Conservation (phyloP, 2,329 filamentous ascomycete genomes). For the Pseudocercospora fuligena region DNA sequence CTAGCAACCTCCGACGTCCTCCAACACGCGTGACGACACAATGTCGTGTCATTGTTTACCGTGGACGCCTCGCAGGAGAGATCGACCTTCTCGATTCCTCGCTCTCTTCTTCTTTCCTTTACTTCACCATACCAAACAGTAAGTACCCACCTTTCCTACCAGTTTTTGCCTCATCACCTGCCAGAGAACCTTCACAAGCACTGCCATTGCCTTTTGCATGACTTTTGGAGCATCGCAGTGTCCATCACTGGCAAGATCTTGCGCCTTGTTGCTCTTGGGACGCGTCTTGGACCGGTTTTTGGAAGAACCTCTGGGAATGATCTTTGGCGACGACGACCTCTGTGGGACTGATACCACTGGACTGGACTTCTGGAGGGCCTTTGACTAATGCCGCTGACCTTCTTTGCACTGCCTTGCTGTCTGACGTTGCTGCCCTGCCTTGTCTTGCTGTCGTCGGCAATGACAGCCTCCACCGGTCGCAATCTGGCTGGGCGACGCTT, state of each 20-base stretch:
- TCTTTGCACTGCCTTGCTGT: not conserved
- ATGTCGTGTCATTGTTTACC: not conserved
- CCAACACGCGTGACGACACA: not conserved
- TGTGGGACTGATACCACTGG: not conserved
- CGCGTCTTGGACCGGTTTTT: not conserved
- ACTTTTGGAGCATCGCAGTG: not conserved
- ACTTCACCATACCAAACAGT: not conserved
- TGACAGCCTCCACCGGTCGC: not conserved
- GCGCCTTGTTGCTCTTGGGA: not conserved
- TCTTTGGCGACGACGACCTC: not conserved
- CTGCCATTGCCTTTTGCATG: not conserved
- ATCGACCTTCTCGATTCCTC: not conserved
- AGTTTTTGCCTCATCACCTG: not conserved
- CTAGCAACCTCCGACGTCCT: not conserved
- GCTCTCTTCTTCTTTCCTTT: not conserved
- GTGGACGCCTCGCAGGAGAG: not conserved
- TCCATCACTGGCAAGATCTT: slow-evolving; percentile 2
- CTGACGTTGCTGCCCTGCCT: slow-evolving; percentile 1
- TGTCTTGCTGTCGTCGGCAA: not conserved
- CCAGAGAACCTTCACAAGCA: not conserved
- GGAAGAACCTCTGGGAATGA: not conserved
- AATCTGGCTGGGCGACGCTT: not conserved
- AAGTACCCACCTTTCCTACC: not conserved
- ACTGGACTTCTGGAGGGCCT: not conserved
- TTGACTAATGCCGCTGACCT: not conserved